Evolutionary conservation across 306 rosid genomes (phyloP), one percentile per base, ranked within the genome.

Genomic region (Lagenaria siceraria): DNA sequence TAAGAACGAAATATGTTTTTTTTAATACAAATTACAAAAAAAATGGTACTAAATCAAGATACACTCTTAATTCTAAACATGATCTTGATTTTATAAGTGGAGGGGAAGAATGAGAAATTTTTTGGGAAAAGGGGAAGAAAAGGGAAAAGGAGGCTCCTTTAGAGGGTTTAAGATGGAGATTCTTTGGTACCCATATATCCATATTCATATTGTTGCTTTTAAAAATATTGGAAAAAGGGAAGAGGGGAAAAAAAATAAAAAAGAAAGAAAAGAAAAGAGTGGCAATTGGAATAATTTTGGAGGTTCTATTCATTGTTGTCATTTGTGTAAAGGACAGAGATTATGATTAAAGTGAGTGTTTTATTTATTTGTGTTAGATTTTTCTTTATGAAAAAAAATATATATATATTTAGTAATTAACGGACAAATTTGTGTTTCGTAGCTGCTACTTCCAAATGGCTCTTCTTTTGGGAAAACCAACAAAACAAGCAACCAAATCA

Each of bases 381-480:
- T 54, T 54, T 2, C 6, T 54, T n/a, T n/a, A 3, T 53, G 24
- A 1, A 53, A 53, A 52, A 52, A 48, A 12, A 6, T 48, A 15
- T 48, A 13, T 43, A 49, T 46, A 15, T 49, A 49, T 64, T 38
- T 76, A 52, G 76, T 49, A 74, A 85, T 24, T 27, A 60, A 24
- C 3, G 14, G 38, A 61, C 7, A 29, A 84, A 85, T 88, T 83
- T 61, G 18, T 81, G 92, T 84, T 82, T 81, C 84, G 62, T 83
- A 88, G 92, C 85, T 42, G 2, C 48, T 13, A 42, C 48, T 46
- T 17, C 17, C 4, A 51, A 46, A 17, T 86, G 90, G 88, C 88
- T 84, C 89, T 81, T 15, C 92, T 85, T 86, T 90, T 83, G 81
- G 87, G 77, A 51, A 92, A 90, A 87, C 87, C 19, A 42, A 68